A percentile compares a stretch with the other conserved stretches of the same genome.
phyloP scores from a whole-genome alignment of 73 alveolate species.

The Paramecium tetraurelia region DNA sequence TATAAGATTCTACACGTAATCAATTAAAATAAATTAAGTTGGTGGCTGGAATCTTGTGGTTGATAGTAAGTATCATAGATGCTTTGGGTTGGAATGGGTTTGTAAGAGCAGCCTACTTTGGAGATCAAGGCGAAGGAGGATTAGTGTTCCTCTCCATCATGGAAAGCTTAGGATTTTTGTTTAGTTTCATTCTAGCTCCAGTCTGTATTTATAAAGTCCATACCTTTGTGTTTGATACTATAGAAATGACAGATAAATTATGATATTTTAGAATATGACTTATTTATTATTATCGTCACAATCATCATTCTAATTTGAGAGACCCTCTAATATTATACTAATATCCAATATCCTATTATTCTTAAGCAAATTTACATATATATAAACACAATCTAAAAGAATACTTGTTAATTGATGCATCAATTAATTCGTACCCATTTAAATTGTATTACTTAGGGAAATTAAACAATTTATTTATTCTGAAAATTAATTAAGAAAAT shows the following conservation, averaged over 20 bases:
- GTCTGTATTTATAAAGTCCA: slow-evolving; percentile 45
- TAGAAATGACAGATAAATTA: neutral
- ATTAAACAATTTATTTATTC: neutral
- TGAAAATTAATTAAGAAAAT: neutral
- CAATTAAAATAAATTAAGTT: neutral
- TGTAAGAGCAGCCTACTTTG: slow-evolving; percentile 22
- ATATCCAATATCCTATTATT: too few relatives aligned
- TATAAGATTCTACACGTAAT: slow-evolving; percentile 26
- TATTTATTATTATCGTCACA: neutral
- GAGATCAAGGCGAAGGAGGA: slow-evolving; percentile 3
- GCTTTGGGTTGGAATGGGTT: slow-evolving; percentile 43
- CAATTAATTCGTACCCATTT: neutral
- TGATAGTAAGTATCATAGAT: neutral
- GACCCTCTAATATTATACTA: neutral
- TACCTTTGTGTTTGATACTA: neutral
- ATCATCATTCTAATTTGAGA: neutral
- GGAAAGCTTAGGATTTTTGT: slow-evolving; percentile 4
- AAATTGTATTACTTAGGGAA: neutral
- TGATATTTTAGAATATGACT: neutral
- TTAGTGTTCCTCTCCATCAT: slow-evolving; percentile 15
- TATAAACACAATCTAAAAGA: too few relatives aligned
- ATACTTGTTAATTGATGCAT: too few relatives aligned
- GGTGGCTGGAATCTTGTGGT: slow-evolving; percentile 44
- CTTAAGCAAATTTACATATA: too few relatives aligned
- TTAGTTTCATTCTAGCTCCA: neutral